A percentile compares a stretch with the other conserved stretches of the same genome.
Conservation (phyloP, 2,329 filamentous ascomycete genomes). For the Penicillium brevicompactum region DNA sequence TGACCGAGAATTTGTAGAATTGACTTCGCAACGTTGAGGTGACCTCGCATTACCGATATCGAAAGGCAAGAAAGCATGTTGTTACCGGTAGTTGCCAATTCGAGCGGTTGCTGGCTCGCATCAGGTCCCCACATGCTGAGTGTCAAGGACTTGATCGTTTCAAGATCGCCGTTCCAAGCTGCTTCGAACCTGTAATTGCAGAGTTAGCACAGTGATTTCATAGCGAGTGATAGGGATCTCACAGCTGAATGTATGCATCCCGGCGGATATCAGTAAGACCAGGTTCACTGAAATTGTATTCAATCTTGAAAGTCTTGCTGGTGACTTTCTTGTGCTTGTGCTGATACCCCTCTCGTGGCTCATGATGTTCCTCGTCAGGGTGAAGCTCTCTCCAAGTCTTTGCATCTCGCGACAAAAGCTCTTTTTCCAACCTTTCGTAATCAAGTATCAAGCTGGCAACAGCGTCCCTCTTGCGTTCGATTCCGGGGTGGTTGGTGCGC, state of each 20-base stretch:
- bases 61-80: constrained; percentile 63
- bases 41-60: constrained; percentile 67
- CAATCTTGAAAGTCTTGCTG: constrained; percentile 47
- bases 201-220: constrained; percentile 55
- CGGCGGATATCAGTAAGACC: constrained; percentile 57
- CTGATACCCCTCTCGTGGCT: neutral
- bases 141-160: constrained; percentile 53
- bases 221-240: constrained; percentile 40
- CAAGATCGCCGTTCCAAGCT: constrained; percentile 69
- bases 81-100: constrained; percentile 62
- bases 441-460: constrained; percentile 55
- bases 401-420: constrained; percentile 60
- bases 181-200: constrained; percentile 57
- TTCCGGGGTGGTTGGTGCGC: constrained; percentile 15
- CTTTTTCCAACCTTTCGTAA: constrained; percentile 58
- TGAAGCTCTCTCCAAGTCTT: constrained; percentile 69
- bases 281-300: constrained; percentile 54
- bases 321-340: constrained; percentile 5
- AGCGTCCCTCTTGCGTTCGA: constrained; percentile 57
- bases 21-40: constrained; percentile 63
- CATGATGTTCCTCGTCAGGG: constrained; percentile 46
- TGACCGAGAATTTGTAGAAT: constrained; percentile 71
- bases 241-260: constrained; percentile 65
- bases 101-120: constrained; percentile 60
- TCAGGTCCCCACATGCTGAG: constrained; percentile 43